Evolutionary conservation across 441 rosid genomes (phyloP), one percentile per base, ranked within the genome.

Genomic region (Rhodomyrtus psidioides): DNA sequence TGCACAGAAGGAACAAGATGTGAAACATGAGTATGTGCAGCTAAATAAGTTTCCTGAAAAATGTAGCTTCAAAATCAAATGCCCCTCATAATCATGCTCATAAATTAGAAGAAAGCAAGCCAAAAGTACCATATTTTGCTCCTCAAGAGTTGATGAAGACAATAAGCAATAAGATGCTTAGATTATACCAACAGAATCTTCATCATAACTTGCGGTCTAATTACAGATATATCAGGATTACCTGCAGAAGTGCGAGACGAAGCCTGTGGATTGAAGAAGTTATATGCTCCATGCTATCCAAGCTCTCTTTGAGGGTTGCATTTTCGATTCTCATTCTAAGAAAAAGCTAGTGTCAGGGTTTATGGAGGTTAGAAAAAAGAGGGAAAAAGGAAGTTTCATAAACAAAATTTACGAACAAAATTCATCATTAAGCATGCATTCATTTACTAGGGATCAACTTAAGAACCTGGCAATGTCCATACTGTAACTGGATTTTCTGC

Each of bases 251-350:
- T 27, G 95, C 92, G 86, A 94, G 86, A 59, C 95, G 98, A 83
- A 98, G 97, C 91, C 98, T 93, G 88, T 92, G 98, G 86, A 94
- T 89, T 83, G 98, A 90, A 84, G 93, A 90, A n/a, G 94, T 96
- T 87, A 98, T 90, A 90, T 93, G 97, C 83, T 94, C 98, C 92
- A 98, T 89, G 89, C 94, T 92, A 88, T 92, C 99, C 89, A 96
- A 87, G 92, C 92, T 96, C 91, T 98, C 99, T 89, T 90, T 95
- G 28, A 98, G 90, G 79, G 98, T 93, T 56, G 97, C 98, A 86
- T 93, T 94, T 91, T 98, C 99, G 74, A 98, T 94, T 93, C 92
- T 96, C 96, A 95, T 87, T 88, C 99, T 98, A 89, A 53, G 84
- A 86, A 85, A 74, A 85, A 17, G 76, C 46, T 65, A 19, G 44